Evolutionary conservation across 352 stramenopile species (phyloP).

Genomic region (Blastocystis sp.): DNA sequence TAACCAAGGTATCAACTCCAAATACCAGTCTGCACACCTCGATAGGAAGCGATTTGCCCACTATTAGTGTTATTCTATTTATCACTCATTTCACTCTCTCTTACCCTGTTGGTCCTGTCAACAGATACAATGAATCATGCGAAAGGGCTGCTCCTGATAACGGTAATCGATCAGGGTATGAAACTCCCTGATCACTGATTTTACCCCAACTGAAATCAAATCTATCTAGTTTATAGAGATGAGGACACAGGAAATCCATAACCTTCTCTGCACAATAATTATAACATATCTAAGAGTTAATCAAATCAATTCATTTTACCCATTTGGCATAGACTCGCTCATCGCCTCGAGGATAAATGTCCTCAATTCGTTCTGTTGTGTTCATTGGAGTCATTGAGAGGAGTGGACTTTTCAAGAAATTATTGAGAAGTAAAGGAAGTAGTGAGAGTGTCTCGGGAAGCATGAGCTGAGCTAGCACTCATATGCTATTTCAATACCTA

Average conservation of each 20-base stretch:
- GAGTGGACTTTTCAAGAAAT: background rate
- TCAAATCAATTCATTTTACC: background rate
- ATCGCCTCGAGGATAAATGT: constrained; percentile 28
- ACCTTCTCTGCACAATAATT: background rate
- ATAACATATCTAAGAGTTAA: constrained; percentile 2
- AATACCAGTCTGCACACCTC: background rate
- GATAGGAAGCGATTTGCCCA: constrained; percentile 10
- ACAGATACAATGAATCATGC: background rate
- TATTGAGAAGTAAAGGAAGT: constrained; percentile 21
- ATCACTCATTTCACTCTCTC: background rate
- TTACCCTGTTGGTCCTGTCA: background rate
- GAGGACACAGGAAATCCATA: constrained; percentile 17
- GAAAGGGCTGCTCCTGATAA: background rate
- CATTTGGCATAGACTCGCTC: constrained; percentile 33
- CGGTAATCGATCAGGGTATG: constrained; percentile 6
- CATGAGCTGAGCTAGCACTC: background rate
- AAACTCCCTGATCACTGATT: background rate
- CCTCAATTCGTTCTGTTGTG: background rate
- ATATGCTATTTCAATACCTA: background rate
- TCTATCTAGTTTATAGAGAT: background rate
- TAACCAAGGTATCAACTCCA: constrained; percentile 15
- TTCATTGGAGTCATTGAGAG: constrained; percentile 46
- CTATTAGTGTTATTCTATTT: constrained; percentile 18
- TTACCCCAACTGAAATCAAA: background rate
- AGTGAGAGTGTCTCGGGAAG: constrained; percentile 10